A percentile compares a stretch with the other conserved stretches of the same genome.
phyloP scores from a whole-genome alignment of 1,284 basidiomycete genomes.

The Sanguinoderma infundibulare region DNA sequence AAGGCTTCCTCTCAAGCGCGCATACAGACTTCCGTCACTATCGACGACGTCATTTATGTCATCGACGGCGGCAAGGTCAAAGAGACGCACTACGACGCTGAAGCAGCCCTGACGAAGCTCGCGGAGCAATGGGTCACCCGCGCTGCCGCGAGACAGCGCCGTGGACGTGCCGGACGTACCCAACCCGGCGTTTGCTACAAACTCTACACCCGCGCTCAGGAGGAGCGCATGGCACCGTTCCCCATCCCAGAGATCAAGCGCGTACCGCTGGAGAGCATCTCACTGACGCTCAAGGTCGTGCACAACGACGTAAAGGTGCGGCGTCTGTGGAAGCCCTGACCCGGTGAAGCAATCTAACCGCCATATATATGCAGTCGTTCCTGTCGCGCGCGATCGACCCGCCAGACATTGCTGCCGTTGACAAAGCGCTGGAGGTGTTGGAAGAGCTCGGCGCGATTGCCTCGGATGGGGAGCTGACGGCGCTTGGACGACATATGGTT shows the following conservation, averaged over 20 bases:
- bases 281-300: constrained; percentile 85
- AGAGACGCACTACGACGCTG: constrained; percentile 84
- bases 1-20: constrained; percentile 15
- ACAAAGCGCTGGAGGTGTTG: constrained; percentile 78
- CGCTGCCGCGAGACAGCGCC: constrained; percentile 83
- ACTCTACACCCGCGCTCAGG: constrained; percentile 81
- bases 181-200: constrained; percentile 86
- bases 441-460: constrained; percentile 83
- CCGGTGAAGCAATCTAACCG: background rate
- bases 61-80: constrained; percentile 90
- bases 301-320: constrained; percentile 78
- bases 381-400: constrained; percentile 83
- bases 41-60: constrained; percentile 88
- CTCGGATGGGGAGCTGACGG: constrained; percentile 69
- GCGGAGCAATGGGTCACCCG: constrained; percentile 82
- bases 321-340: background rate
- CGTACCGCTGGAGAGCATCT: constrained; percentile 87
- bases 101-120: constrained; percentile 76
- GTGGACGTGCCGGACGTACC: constrained; percentile 91
- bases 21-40: constrained; percentile 88
- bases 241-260: constrained; percentile 89
- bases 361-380: constrained; percentile 48
- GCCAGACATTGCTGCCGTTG: constrained; percentile 78
- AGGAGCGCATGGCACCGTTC: constrained; percentile 72
- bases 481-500: constrained; percentile 85